Evolutionary conservation across 495 filamentous ascomycete species (phyloP).

Genomic region (Penicillium subrubescens): DNA sequence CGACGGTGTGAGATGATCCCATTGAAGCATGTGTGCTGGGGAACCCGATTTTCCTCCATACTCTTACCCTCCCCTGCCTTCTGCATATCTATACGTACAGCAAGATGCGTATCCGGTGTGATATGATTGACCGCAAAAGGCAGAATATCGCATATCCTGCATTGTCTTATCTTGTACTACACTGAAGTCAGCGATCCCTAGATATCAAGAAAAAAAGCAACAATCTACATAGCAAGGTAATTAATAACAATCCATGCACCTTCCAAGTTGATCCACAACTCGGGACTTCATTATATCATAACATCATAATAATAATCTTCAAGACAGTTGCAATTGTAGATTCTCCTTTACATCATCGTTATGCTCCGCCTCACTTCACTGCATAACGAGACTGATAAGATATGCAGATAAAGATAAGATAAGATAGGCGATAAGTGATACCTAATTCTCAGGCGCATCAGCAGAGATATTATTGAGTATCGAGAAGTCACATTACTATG

Average conservation of each 20-base stretch:
- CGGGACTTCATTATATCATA: neutral
- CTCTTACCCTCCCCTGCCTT: no score
- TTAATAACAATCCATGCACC: neutral
- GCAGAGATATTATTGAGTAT: no score
- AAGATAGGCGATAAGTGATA: neutral
- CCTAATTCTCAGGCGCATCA: no score
- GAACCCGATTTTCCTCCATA: neutral
- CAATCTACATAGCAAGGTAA: neutral
- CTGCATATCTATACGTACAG: neutral
- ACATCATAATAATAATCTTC: neutral
- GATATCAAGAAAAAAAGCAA: neutral
- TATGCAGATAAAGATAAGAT: neutral
- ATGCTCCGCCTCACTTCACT: neutral
- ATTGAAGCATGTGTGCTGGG: neutral
- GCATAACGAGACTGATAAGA: neutral
- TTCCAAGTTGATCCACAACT: neutral
- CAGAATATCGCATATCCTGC: neutral
- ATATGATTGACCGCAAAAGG: neutral
- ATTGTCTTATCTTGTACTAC: neutral
- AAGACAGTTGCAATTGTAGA: neutral
- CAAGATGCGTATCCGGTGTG: neutral
- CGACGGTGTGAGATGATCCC: neutral
- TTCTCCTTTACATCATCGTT: neutral
- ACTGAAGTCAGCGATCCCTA: neutral
- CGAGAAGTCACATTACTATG: neutral